Base-by-base conservation (phyloP, 345 rosid species). In the Dipteronia dyeriana region DNA sequence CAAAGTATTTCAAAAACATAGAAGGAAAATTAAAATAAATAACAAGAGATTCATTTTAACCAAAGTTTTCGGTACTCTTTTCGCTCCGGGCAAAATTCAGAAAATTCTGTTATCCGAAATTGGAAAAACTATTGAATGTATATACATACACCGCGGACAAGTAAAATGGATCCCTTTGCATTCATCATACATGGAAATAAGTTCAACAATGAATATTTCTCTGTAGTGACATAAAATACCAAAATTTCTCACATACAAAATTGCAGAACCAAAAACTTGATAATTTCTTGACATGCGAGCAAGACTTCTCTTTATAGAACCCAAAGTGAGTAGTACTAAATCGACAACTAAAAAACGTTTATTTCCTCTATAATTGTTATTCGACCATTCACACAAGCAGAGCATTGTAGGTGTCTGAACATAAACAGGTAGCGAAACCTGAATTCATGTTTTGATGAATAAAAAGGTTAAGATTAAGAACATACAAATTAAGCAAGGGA, bases 401-500 rank as follows among this genome's bases (percentile, higher is more conserved):
- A 4, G 54, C 54, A 53, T 20, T 53, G 7, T 19, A 4, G 31
- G 31, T 29, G 43, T 25, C 29, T 11, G 29, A 20, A 68, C 8
- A 26, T 29, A 6, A 26, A n/a, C 10, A 0, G 17, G 8, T 31
- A 41, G 31, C 14, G 22, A 51, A 70, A 70, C 14, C 41, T 62
- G 59, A 16, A 4, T 16, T 25, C 7, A 5, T 61, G 14, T 16
- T 38, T 61, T 16, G 68, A 43, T 43, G 10, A 62, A 41, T 14
- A 57, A 64, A 29, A 11, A n/a, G 2, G 0, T 7, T 7, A 41
- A 59, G 38, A 12, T 31, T 25, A 14, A 47, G 9, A 71, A 65
- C 78, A 13, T 78, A 75, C 79, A 22, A 22, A 22, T 79, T 68
- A 79, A 53, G 73, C 39, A 68, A 60, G 72, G 45, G 70, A 74